Evolutionary conservation across 23 red algal species (phyloP).

Genomic region (Agarophyton chilense): DNA sequence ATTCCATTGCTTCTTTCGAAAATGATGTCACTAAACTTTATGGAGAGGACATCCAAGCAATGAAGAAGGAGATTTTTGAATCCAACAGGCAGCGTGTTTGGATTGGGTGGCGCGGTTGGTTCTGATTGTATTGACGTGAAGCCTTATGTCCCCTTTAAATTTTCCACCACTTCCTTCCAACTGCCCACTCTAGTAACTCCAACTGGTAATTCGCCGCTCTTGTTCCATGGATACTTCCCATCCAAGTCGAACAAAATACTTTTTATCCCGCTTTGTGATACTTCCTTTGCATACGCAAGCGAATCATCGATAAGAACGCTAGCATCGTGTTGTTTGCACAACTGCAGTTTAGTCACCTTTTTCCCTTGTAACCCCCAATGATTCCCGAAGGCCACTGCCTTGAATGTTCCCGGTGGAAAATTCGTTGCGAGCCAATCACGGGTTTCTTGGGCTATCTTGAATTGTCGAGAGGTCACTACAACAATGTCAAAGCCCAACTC

Average conservation of each 20-base stretch:
- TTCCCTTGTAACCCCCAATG: constrained; percentile 70
- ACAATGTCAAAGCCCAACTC: constrained; percentile 65
- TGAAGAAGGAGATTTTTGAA: constrained; percentile 52
- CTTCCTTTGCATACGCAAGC: constrained; percentile 39
- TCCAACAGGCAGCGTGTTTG: constrained; percentile 51
- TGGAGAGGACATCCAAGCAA: constrained; percentile 12
- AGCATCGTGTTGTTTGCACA: constrained; percentile 77
- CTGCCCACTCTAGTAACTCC: constrained; percentile 38
- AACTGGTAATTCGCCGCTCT: constrained; percentile 30
- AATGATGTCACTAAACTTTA: constrained; percentile 44
- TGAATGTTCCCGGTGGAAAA: constrained; percentile 64
- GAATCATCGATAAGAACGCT: constrained; percentile 81
- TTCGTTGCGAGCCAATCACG: constrained; percentile 59
- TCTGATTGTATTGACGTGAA: constrained; percentile 1
- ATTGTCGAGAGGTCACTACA: constrained; percentile 87
- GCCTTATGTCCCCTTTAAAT: not conserved
- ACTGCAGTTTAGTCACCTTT: constrained; percentile 64
- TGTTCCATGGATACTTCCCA: constrained; percentile 83
- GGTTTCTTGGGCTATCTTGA: constrained; percentile 71
- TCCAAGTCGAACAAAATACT: constrained; percentile 82
- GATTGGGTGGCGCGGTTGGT: constrained; percentile 67
- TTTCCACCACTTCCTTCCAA: constrained; percentile 57
- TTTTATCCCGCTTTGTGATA: constrained; percentile 43
- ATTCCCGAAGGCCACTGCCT: constrained; percentile 75
- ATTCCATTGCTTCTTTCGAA: not conserved